These are phyloP conservation scores for Orychophragmus violaceus DNA, from an alignment of 345 rosid species.

Conservation along the genomic window DNA sequence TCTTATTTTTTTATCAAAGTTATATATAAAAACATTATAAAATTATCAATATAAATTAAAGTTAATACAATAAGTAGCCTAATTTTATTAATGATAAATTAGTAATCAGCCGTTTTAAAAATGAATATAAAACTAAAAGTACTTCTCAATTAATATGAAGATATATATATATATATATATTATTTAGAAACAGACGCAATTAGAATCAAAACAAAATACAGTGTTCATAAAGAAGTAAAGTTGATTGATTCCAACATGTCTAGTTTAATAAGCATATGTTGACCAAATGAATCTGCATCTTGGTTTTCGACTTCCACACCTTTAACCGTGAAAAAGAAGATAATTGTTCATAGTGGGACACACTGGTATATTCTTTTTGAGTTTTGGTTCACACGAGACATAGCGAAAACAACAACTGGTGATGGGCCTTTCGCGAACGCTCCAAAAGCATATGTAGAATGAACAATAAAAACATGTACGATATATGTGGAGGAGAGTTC, in stretches of 20 bases:
- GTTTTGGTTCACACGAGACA: slow-evolving; percentile 2
- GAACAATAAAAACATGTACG: too few species aligned
- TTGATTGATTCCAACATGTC: not conserved
- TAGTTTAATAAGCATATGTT: slow-evolving; percentile 15
- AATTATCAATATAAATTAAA: too few species aligned
- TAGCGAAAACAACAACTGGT: not conserved
- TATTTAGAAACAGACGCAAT: not conserved
- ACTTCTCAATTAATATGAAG: too few species aligned
- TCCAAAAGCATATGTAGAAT: not conserved
- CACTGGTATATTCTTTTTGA: not conserved
- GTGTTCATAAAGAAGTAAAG: not conserved
- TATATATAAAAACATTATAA: too few species aligned
- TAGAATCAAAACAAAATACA: not conserved
- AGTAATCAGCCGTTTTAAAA: too few species aligned
- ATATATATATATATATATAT: too few species aligned
- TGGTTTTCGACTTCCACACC: not conserved
- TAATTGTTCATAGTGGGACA: not conserved
- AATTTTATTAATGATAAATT: too few species aligned
- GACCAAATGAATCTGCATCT: slow-evolving; percentile 22
- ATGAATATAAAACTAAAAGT: too few species aligned
- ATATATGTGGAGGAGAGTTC: too few species aligned
- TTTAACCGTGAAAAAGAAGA: not conserved
- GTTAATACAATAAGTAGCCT: too few species aligned
- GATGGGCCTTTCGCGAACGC: not conserved
- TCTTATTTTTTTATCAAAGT: too few species aligned